phyloP scores from a whole-genome alignment of 306 rosid genomes.

The Prunus mira region DNA sequence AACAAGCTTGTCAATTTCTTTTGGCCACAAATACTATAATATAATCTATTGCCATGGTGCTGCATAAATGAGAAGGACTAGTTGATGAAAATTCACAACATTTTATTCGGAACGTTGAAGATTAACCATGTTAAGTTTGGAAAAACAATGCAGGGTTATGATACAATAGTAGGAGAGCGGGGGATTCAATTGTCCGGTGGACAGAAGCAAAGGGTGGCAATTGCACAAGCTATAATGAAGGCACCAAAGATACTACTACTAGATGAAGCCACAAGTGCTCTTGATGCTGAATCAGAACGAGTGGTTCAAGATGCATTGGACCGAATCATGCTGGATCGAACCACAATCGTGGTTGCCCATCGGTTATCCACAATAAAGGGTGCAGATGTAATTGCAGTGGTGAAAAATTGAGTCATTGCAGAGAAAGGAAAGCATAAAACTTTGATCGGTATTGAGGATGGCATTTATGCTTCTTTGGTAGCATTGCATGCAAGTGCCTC shows the following conservation, averaged over 20 bases:
- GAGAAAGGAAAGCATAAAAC: constrained; percentile 33
- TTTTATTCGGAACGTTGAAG: not conserved
- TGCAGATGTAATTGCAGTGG: constrained; percentile 63
- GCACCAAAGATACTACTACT: constrained; percentile 58
- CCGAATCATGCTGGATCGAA: constrained; percentile 48
- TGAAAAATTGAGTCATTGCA: constrained; percentile 54
- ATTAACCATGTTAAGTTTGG: not conserved
- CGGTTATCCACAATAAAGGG: constrained; percentile 55
- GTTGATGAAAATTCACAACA: not conserved
- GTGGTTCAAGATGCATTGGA: constrained; percentile 73
- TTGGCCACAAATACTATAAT: not conserved
- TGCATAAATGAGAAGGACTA: not conserved
- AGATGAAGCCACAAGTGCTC: constrained; percentile 79
- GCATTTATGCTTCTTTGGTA: constrained; percentile 32
- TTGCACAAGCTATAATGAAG: constrained; percentile 59
- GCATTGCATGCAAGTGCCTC: constrained; percentile 31
- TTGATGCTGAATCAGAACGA: constrained; percentile 74
- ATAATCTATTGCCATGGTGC: not conserved
- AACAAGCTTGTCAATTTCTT: not conserved
- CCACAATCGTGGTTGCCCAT: constrained; percentile 71
- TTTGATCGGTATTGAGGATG: constrained; percentile 23
- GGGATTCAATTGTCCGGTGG: constrained; percentile 64
- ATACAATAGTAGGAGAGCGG: constrained; percentile 50
- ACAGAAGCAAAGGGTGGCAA: constrained; percentile 69
- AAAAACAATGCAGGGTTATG: constrained; percentile 50